phyloP scores from a whole-genome alignment of 257 asterid species.

The Scutellaria barbata region DNA sequence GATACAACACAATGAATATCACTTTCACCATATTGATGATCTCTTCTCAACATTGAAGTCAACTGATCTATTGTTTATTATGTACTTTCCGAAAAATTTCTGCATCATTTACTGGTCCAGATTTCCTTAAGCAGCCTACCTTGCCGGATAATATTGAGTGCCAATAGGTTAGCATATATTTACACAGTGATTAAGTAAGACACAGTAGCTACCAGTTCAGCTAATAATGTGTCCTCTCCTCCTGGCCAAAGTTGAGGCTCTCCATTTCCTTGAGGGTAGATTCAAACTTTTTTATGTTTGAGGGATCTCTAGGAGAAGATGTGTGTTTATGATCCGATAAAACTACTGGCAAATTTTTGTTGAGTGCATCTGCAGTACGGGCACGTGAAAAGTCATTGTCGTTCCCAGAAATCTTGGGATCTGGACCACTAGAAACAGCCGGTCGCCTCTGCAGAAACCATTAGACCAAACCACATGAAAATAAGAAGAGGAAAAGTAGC shows the following conservation, averaged over 20 bases:
- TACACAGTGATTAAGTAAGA: slow-evolving; percentile 40
- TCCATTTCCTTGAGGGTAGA: slow-evolving; percentile 81
- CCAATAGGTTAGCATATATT: slow-evolving; percentile 37
- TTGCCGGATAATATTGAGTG: slow-evolving; percentile 23
- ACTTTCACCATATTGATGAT: slow-evolving; percentile 8
- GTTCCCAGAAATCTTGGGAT: slow-evolving; percentile 49
- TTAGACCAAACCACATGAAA: not conserved
- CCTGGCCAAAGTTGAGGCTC: slow-evolving; percentile 68
- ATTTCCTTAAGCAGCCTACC: slow-evolving; percentile 30
- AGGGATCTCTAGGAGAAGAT: slow-evolving; percentile 45
- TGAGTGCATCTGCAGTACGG: slow-evolving; percentile 49
- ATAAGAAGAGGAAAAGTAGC: not conserved
- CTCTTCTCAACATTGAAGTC: slow-evolving; percentile 1
- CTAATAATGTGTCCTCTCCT: slow-evolving; percentile 63
- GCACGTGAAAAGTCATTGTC: slow-evolving; percentile 49
- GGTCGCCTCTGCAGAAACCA: slow-evolving; percentile 67
- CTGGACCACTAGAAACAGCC: slow-evolving; percentile 57
- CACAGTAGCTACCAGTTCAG: slow-evolving; percentile 15
- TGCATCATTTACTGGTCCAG: not conserved
- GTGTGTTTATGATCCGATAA: slow-evolving; percentile 56
- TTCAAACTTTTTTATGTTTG: slow-evolving; percentile 57
- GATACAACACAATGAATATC: slow-evolving; percentile 31
- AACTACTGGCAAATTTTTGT: slow-evolving; percentile 56
- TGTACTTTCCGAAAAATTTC: slow-evolving; percentile 22
- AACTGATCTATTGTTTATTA: slow-evolving; percentile 12